A percentile compares a stretch with the other conserved stretches of the same genome.
These are phyloP conservation scores for Ogataea parapolymorpha DNA, from an alignment of 805 yeast species.

Conservation along the genomic window DNA sequence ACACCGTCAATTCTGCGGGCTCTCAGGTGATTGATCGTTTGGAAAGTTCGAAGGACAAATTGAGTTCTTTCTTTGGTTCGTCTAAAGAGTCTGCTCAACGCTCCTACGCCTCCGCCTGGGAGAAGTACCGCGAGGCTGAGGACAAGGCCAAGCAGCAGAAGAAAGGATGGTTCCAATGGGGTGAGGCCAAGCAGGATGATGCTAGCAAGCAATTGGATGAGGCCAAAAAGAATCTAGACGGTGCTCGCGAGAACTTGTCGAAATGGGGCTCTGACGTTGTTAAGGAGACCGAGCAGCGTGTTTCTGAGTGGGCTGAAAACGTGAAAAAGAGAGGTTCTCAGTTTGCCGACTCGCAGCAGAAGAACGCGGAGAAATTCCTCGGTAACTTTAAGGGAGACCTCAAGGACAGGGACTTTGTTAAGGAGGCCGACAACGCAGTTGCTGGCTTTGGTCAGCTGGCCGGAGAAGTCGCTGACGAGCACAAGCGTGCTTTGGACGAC, in stretches of 20 bases:
- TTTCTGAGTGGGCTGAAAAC: conserved; percentile 5
- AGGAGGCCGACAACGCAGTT: conserved; percentile 34
- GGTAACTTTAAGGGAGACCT: conserved; percentile 18
- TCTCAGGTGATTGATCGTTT: conserved; percentile 14
- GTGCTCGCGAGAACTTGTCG: conserved; percentile 29
- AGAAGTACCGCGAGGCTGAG: conserved; percentile 31
- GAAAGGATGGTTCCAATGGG: conserved; percentile 38
- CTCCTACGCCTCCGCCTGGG: conserved; percentile 27
- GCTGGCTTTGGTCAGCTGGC: conserved; percentile 49
- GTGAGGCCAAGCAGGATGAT: conserved; percentile 35
- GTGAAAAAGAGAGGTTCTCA: conserved; percentile 13
- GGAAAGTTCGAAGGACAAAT: conserved; percentile 14
- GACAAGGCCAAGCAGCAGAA: conserved; percentile 32
- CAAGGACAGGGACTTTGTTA: conserved; percentile 33
- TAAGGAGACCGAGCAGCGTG: conserved; percentile 18
- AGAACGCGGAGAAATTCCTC: conserved; percentile 15
- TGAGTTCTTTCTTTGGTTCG: conserved; percentile 17
- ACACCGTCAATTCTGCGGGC: conserved; percentile 15
- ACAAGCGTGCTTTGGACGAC: conserved; percentile 30
- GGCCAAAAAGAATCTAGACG: conserved; percentile 34
- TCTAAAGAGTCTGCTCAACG: conserved; percentile 24
- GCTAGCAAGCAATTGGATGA: conserved; percentile 33
- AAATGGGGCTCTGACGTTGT: conserved; percentile 25
- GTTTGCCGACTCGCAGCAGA: conserved; percentile 16
- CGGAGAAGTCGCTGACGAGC: conserved; percentile 40